phyloP scores from a whole-genome alignment of 2,329 filamentous ascomycete genomes.

The Botrytis porri region DNA sequence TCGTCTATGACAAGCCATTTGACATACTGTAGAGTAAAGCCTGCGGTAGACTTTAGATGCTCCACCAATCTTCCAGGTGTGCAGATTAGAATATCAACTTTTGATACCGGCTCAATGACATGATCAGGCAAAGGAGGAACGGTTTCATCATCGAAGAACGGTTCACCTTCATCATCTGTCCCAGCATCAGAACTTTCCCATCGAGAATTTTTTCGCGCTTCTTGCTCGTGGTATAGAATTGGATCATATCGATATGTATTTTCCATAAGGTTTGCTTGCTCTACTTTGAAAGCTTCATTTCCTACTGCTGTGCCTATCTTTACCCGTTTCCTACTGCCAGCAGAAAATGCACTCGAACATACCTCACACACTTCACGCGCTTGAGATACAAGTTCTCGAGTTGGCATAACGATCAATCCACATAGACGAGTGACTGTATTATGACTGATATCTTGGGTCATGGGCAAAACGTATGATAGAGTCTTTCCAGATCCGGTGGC shows the following conservation, averaged over 20 bases:
- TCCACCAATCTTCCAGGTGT: constrained; percentile 91
- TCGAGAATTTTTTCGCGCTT: constrained; percentile 42
- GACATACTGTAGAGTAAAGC: constrained; percentile 74
- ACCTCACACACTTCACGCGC: constrained; percentile 75
- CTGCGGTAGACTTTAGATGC: constrained; percentile 78
- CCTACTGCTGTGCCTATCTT: constrained; percentile 81
- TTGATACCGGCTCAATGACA: constrained; percentile 63
- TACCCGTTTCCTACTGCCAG: constrained; percentile 59
- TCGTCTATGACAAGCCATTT: constrained; percentile 92
- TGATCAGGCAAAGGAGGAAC: constrained; percentile 54
- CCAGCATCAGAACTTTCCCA: constrained; percentile 48
- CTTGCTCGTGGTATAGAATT: constrained; percentile 49
- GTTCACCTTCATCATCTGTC: constrained; percentile 42
- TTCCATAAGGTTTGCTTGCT: constrained; percentile 61
- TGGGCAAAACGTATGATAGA: constrained; percentile 81
- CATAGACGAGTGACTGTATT: constrained; percentile 64
- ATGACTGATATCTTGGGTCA: constrained; percentile 72
- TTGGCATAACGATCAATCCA: constrained; percentile 84
- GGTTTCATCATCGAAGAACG: constrained; percentile 38
- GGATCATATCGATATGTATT: constrained; percentile 68
- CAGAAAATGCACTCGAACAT: constrained; percentile 62
- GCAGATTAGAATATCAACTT: constrained; percentile 84
- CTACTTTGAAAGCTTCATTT: constrained; percentile 67
- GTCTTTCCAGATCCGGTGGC: constrained; percentile 97
- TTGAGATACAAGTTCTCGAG: constrained; percentile 84